phyloP scores from a whole-genome alignment of 2,329 filamentous ascomycete species.

The Alternaria longipes region DNA sequence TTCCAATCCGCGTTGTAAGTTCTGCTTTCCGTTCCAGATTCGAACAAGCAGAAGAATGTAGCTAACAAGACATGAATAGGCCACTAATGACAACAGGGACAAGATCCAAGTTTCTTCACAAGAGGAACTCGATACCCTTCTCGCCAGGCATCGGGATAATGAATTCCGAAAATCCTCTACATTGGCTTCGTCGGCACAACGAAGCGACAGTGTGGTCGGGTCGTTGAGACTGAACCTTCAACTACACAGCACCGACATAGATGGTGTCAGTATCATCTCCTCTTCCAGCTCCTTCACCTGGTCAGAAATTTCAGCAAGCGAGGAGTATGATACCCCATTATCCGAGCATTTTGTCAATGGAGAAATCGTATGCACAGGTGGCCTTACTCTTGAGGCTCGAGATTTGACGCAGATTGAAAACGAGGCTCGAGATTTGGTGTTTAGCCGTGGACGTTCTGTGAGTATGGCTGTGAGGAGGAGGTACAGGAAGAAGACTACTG shows the following conservation, averaged over 20 bases:
- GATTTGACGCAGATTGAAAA: not conserved
- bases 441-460: not conserved
- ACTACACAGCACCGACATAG: not conserved
- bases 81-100: not conserved
- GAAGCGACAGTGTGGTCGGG: not conserved
- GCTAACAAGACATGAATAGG: not conserved
- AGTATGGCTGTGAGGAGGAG: not conserved
- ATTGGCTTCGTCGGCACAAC: not conserved
- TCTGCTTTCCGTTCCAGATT: not conserved
- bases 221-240: not conserved
- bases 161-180: not conserved
- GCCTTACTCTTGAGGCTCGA: not conserved
- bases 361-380: not conserved
- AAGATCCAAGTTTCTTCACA: not conserved
- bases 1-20: not conserved
- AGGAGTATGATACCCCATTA: not conserved
- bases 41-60: not conserved
- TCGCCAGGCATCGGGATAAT: not conserved
- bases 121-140: not conserved
- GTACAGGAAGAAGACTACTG: not conserved
- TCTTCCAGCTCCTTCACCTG: not conserved
- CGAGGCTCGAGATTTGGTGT: not conserved
- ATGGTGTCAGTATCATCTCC: not conserved
- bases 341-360: not conserved
- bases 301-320: not conserved